Evolutionary conservation across 2,329 filamentous ascomycete genomes (phyloP), one percentile per base, ranked within the genome.

Genomic region (Sporothrix mexicana): DNA sequence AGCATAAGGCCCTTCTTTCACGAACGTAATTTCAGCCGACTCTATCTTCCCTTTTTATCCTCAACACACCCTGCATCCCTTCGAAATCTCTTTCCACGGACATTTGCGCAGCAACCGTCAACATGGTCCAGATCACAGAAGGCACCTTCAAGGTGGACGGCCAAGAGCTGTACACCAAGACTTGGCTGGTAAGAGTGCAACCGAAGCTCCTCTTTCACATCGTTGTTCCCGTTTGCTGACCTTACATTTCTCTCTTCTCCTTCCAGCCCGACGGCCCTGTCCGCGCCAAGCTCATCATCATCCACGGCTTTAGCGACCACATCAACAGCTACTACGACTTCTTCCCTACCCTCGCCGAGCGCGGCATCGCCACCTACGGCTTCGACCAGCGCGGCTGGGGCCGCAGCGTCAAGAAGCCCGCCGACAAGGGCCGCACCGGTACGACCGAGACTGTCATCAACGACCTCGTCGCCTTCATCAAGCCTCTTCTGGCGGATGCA

Each of bases 371-470:
- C 78, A 88, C 93, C 66, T 88, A 92, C 78, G 87, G 89, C 74
- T 93, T 95, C 80, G 95, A 98, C 81, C 95, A 97, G 84, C 90
- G 90, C 80, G 94, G 95, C 80, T 98, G 94, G 94, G 95, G 95
- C 74, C 90, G 88, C 72, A 92, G 89, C 71, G 92, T 91, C 25
- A 85, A 82, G 51, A 85, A 84, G 70, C 83, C 88, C 25, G 81
- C 87, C 13, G 87, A 95, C 74, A 86, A 85, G 77, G 95, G 95
- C 68, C 84, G 89, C 71, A 93, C 92, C 1, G 95, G 95, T 7
- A 86, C 91, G 7, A 97, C 94, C 1, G 76, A 85, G 1, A 87
- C 85, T 72, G 93, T 97, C 72, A 84, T 97, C 61, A 85, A 87
- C 73, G 95, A 98, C 80, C 90, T 97, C 71, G 92, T 90, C 12